Conservation (phyloP, 2,329 filamentous ascomycete genomes). For the Neopestalotiopsis sp. region DNA sequence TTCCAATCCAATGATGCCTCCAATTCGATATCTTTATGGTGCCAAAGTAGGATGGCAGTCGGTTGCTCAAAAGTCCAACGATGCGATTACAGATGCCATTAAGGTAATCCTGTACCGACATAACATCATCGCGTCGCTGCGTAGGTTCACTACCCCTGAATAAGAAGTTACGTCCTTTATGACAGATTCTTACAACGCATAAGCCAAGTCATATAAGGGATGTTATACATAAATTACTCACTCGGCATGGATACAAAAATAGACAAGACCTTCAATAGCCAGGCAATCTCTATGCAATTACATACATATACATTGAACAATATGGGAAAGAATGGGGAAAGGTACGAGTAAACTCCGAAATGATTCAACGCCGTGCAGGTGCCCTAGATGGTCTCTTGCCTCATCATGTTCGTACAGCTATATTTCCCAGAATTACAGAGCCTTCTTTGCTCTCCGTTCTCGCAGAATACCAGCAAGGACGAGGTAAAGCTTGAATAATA, state of each 20-base stretch:
- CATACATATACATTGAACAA: too few relatives aligned
- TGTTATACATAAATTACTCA: too few relatives aligned
- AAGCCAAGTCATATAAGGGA: too few relatives aligned
- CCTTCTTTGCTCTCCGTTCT: conserved; percentile 19
- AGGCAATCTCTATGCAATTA: too few relatives aligned
- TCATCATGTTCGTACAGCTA: background rate
- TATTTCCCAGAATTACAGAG: background rate
- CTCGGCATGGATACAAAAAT: too few relatives aligned
- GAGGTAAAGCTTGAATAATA: conserved; percentile 76
- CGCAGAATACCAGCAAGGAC: conserved; percentile 55
- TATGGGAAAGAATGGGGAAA: too few relatives aligned
- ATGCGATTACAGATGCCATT: background rate
- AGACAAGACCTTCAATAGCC: too few relatives aligned
- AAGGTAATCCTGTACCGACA: background rate
- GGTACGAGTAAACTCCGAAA: too few relatives aligned
- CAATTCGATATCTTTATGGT: background rate
- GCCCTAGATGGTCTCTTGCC: background rate
- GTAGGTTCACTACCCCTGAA: background rate
- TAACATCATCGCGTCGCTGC: background rate
- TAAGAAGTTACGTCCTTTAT: too few relatives aligned
- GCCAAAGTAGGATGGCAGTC: background rate
- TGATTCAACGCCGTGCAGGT: too few relatives aligned
- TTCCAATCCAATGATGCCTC: background rate
- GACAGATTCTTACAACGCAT: too few relatives aligned
- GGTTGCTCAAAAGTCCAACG: background rate